phyloP scores from a whole-genome alignment of 148 eudicot genomes.

The Silene latifolia region DNA sequence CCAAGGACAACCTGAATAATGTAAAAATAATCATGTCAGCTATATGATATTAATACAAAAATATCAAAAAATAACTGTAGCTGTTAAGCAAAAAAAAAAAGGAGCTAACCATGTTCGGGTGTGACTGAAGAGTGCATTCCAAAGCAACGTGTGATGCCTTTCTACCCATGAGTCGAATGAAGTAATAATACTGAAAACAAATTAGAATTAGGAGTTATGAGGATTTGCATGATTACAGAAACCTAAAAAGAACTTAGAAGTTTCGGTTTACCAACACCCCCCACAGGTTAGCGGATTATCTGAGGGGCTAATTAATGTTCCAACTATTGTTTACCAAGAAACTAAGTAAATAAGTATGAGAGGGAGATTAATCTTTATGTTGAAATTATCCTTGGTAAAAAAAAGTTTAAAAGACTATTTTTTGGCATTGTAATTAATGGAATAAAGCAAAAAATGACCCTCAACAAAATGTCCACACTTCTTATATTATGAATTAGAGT shows the following conservation, averaged over 20 bases:
- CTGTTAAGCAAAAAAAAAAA: constrained; percentile 7
- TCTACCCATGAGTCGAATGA: constrained; percentile 96
- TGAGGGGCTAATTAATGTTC: neutral
- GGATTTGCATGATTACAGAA: constrained; percentile 9
- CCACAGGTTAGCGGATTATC: neutral
- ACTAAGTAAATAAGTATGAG: neutral
- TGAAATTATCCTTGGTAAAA: neutral
- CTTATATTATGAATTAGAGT: too few relatives aligned
- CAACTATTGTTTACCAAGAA: neutral
- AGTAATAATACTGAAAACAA: constrained; percentile 76
- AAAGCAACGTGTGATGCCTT: constrained; percentile 97
- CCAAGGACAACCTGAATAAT: constrained; percentile 75
- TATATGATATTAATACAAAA: neutral
- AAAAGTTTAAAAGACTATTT: too few relatives aligned
- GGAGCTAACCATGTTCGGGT: constrained; percentile 84
- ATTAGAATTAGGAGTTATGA: constrained; percentile 19
- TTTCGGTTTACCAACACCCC: neutral
- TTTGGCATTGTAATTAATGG: too few relatives aligned
- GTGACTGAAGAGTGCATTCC: constrained; percentile 97
- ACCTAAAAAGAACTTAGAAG: neutral
- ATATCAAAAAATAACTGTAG: neutral
- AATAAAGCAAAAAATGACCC: too few relatives aligned
- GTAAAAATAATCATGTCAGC: neutral
- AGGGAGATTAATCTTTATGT: neutral
- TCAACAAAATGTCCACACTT: too few relatives aligned